phyloP scores from a whole-genome alignment of 768 basidiomycete genomes.

The Glaciozyma martinii region DNA sequence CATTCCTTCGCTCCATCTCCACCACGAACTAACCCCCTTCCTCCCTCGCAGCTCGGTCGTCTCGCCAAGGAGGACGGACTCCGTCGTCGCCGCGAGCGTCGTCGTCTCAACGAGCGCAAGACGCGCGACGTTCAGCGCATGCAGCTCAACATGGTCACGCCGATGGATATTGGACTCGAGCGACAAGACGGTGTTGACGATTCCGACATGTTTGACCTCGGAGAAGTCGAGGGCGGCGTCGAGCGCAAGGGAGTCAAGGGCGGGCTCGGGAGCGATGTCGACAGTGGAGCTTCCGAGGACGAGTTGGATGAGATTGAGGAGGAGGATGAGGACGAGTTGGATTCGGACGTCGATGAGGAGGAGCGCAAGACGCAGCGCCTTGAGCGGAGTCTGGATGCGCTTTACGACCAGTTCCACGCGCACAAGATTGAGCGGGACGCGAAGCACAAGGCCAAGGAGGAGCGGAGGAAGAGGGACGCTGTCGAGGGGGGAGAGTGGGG shows the following conservation, averaged over 20 bases:
- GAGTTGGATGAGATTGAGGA: slow-evolving; percentile 48
- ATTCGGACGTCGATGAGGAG: slow-evolving; percentile 48
- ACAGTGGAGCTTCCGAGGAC: slow-evolving; percentile 42
- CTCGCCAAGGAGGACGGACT: slow-evolving; percentile 66
- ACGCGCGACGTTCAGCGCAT: slow-evolving; percentile 80
- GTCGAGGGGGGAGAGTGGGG: slow-evolving; percentile 62
- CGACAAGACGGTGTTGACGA: slow-evolving; percentile 69
- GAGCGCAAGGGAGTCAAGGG: slow-evolving; percentile 40
- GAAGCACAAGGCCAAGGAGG: slow-evolving; percentile 75
- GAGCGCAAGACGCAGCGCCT: slow-evolving; percentile 56
- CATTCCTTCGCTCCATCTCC: neutral
- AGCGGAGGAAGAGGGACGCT: slow-evolving; percentile 57
- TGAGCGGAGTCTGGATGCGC: slow-evolving; percentile 75
- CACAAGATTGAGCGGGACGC: slow-evolving; percentile 71
- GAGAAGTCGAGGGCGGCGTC: slow-evolving; percentile 49
- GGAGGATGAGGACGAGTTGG: slow-evolving; percentile 46
- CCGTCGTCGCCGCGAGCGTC: slow-evolving; percentile 66
- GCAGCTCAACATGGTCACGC: slow-evolving; percentile 95
- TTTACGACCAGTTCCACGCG: slow-evolving; percentile 80
- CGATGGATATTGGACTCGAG: slow-evolving; percentile 88
- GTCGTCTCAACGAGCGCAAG: slow-evolving; percentile 80
- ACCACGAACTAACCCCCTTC: slow-evolving; percentile 19
- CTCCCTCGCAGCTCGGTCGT: slow-evolving; percentile 58
- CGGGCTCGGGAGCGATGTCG: slow-evolving; percentile 35
- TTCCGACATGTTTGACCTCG: slow-evolving; percentile 82